Evolutionary conservation across 768 basidiomycete genomes (phyloP), one percentile per base, ranked within the genome.

Genomic region (Paxillus rubicundulus): DNA sequence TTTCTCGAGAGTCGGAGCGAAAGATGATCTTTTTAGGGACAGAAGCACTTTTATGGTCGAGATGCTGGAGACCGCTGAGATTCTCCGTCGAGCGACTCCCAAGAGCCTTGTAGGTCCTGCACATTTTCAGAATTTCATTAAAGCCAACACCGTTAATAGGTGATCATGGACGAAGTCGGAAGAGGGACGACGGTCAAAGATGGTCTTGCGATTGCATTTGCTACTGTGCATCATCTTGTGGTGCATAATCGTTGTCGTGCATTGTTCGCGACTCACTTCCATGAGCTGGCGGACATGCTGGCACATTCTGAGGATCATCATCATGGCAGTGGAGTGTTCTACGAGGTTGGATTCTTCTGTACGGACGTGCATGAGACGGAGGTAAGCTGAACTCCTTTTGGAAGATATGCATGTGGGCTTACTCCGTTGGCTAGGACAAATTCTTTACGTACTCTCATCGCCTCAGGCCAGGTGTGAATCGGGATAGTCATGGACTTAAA

Each of bases 131-230:
- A 45, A 33, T 21, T 14, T 34, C 18, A 30, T 39, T 39, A 33
- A 57, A 54, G 32, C 47, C 46, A 36, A 61, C 48, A 5, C 49
- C 52, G 30, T 24, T 40, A 24, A 47, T 60, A 94, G 92, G 89
- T 98, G n/a, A 95, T 99, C 56, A 95, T 99, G 92, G 96, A 99
- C 66, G 96, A 99, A 74, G 94, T 99, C n/a, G 96, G 96, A 6
- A 76, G 96, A 59, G 96, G 96, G 32, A 98, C 96, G 5, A 94
- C 94, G 0, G 84, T 94, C 8, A 84, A 84, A 54, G 95, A 97
- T 62, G 96, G 96, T 9, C 70, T 98, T 13, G 92, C 96, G 0
- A 91, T 98, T 46, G 95, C 97, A 16, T 98, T 92, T 63, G 90
- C 92, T 6, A 85, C 92, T 3, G 77, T 95, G 32, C 86, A 95